Percentiles rank a stretch among this genome's conserved stretches.
Evolutionary conservation across 768 basidiomycete species (phyloP).

Genomic region (Dioszegia crocea): DNA sequence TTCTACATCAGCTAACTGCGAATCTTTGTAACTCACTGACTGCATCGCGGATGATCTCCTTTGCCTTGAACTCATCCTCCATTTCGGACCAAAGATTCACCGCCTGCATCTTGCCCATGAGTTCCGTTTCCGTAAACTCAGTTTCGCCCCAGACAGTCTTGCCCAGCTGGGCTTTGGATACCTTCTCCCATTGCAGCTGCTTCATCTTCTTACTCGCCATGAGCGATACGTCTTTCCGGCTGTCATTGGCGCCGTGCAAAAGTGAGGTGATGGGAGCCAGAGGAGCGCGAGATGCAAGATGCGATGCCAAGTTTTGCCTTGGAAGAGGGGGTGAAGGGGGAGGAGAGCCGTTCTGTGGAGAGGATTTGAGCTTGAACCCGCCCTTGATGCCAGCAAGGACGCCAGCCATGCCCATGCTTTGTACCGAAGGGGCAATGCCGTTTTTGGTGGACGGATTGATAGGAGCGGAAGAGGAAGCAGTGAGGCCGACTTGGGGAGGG

Average conservation of each 20-base stretch:
- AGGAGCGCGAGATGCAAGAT: slow-evolving; percentile 23
- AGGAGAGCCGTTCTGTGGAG: background rate
- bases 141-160: slow-evolving; percentile 76
- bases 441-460: slow-evolving; percentile 9
- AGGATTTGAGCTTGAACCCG: slow-evolving; percentile 34
- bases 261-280: slow-evolving; percentile 43
- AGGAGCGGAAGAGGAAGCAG: slow-evolving; percentile 5
- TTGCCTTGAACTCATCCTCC: slow-evolving; percentile 97
- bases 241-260: slow-evolving; percentile 36
- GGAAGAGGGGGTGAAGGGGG: slow-evolving; percentile 11
- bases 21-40: slow-evolving; percentile 59
- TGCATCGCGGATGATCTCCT: slow-evolving; percentile 83
- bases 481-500: slow-evolving; percentile 37
- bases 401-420: slow-evolving; percentile 28
- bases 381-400: slow-evolving; percentile 42
- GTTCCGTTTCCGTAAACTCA: slow-evolving; percentile 64
- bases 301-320: background rate
- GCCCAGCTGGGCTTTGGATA: slow-evolving; percentile 78
- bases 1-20: slow-evolving; percentile 53
- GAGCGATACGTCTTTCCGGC: slow-evolving; percentile 77
- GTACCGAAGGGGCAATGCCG: background rate
- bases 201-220: slow-evolving; percentile 91
- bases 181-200: slow-evolving; percentile 96
- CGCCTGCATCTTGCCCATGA: slow-evolving; percentile 71
- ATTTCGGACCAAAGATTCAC: slow-evolving; percentile 93